Conservation (phyloP, 2,329 filamentous ascomycete species). For the Alternaria atra region DNA sequence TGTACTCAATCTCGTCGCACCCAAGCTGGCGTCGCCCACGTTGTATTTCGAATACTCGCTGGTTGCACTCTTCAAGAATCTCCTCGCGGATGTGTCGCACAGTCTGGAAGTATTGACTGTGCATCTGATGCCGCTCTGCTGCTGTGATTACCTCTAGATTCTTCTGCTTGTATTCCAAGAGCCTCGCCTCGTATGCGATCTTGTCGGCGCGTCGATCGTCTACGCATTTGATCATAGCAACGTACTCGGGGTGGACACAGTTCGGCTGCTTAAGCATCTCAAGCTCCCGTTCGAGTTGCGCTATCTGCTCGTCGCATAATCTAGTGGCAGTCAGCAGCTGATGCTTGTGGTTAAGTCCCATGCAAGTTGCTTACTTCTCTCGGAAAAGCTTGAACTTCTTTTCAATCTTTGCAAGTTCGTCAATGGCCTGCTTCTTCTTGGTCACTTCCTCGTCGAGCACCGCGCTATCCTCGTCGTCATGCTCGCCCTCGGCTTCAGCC, state of each 20-base stretch:
- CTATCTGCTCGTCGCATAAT: conserved; percentile 87
- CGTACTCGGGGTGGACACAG: conserved; percentile 85
- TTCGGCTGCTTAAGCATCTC: conserved; percentile 66
- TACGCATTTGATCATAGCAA: conserved; percentile 88
- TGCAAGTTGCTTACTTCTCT: conserved; percentile 68
- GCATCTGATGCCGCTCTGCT: conserved; percentile 83
- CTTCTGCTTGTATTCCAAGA: conserved; percentile 77
- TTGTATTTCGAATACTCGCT: conserved; percentile 93
- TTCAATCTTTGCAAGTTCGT: conserved; percentile 81
- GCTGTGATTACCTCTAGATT: conserved; percentile 76
- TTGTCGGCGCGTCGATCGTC: conserved; percentile 84
- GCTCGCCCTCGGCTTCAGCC: conserved; percentile 58
- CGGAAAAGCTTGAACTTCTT: conserved; percentile 87
- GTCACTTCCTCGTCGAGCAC: conserved; percentile 64
- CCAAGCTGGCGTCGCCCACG: conserved; percentile 82
- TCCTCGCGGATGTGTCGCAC: conserved; percentile 84
- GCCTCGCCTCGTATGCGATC: conserved; percentile 75
- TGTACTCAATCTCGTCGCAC: conserved; percentile 81
- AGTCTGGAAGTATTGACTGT: conserved; percentile 89
- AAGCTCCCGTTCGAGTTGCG: conserved; percentile 76
- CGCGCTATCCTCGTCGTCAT: conserved; percentile 53
- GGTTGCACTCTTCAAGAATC: conserved; percentile 80
- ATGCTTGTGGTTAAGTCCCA: neutral
- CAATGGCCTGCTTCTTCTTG: conserved; percentile 80
- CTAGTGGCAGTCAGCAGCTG: conserved; percentile 58